phyloP scores from a whole-genome alignment of 495 filamentous ascomycete species.

The Hypoxylon intermedium region DNA sequence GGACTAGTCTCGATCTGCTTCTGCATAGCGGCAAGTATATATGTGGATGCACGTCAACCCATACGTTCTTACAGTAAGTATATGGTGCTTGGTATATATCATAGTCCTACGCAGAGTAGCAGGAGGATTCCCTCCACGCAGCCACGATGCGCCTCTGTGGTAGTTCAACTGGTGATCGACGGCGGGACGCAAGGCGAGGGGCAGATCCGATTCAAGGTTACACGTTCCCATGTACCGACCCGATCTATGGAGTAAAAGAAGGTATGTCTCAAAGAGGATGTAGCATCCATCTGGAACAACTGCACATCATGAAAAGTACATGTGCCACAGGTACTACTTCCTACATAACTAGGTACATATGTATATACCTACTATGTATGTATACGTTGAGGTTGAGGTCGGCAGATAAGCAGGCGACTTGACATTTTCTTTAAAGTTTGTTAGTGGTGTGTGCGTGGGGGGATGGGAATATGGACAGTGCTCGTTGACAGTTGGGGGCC shows the following conservation, averaged over 20 bases:
- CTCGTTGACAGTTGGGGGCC: too few relatives aligned
- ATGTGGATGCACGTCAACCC: constrained; percentile 5
- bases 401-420: too few relatives aligned
- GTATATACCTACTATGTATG: too few relatives aligned
- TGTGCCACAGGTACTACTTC: too few relatives aligned
- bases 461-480: too few relatives aligned
- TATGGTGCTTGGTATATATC: constrained; percentile 8
- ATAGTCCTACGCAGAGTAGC: constrained; percentile 3
- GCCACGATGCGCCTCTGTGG: constrained; percentile 19
- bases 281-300: constrained; percentile 1
- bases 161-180: constrained; percentile 31
- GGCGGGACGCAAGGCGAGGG: constrained; percentile 28
- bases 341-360: too few relatives aligned
- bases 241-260: constrained; percentile 13
- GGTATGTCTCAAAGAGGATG: constrained; percentile 17
- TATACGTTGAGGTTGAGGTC: too few relatives aligned
- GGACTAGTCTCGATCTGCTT: background rate
- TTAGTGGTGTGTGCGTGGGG: background rate
- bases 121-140: constrained; percentile 11
- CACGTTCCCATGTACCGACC: constrained; percentile 7
- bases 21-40: constrained; percentile 1
- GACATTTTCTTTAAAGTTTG: background rate
- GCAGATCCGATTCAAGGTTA: constrained; percentile 34
- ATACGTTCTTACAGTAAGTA: constrained; percentile 7
- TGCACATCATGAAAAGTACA: background rate